A percentile compares a stretch with the other conserved stretches of the same genome.
Conservation (phyloP, 768 basidiomycete species). For the Tricholoma sp. region DNA sequence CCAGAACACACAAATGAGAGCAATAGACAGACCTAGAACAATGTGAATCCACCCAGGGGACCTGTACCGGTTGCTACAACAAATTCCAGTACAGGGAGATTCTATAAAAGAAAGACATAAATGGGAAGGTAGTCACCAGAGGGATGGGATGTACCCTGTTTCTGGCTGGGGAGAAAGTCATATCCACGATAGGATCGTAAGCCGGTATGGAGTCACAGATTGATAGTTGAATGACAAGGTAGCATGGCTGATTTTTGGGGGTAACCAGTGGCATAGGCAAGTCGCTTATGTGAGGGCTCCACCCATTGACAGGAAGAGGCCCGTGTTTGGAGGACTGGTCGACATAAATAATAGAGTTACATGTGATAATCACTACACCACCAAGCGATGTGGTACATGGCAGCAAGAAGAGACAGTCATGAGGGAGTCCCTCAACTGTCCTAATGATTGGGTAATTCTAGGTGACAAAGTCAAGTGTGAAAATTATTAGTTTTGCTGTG, state of each 20-base stretch:
- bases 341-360: slow-evolving; percentile 82
- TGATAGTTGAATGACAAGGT: slow-evolving; percentile 65
- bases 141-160: slow-evolving; percentile 54
- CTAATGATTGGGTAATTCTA: slow-evolving; percentile 81
- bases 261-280: slow-evolving; percentile 43
- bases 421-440: slow-evolving; percentile 65
- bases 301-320: slow-evolving; percentile 76
- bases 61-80: slow-evolving; percentile 83
- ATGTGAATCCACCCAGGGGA: slow-evolving; percentile 70
- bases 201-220: slow-evolving; percentile 68
- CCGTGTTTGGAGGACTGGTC: slow-evolving; percentile 81
- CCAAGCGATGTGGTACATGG: slow-evolving; percentile 71
- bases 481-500: slow-evolving; percentile 72
- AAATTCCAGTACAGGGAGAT: slow-evolving; percentile 72
- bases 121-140: neutral
- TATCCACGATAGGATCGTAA: slow-evolving; percentile 72
- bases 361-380: slow-evolving; percentile 74
- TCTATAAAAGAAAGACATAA: slow-evolving; percentile 33
- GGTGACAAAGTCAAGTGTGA: slow-evolving; percentile 79
- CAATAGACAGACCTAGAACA: slow-evolving; percentile 61
- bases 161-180: slow-evolving; percentile 66
- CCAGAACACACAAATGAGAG: neutral
- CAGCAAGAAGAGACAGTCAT: slow-evolving; percentile 64
- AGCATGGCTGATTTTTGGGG: slow-evolving; percentile 37
- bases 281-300: slow-evolving; percentile 73